Percentiles rank a stretch among this genome's conserved stretches.
Conservation (phyloP, 768 basidiomycete species). For the Mycena galopus region DNA sequence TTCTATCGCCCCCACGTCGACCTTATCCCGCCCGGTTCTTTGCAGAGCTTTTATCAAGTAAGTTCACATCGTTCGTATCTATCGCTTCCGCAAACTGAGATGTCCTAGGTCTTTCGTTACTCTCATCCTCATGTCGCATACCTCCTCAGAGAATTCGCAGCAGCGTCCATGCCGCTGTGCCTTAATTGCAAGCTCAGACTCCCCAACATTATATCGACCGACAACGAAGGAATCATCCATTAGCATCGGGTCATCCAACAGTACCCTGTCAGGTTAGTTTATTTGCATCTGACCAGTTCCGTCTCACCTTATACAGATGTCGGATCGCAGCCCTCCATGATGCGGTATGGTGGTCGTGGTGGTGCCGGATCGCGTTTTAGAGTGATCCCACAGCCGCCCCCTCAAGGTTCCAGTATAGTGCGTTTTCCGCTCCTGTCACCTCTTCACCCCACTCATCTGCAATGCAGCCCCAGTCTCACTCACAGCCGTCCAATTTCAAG, state of each 20-base stretch:
- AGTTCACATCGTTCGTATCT: background rate
- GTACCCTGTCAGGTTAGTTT: background rate
- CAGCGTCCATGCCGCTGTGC: slow-evolving; percentile 2
- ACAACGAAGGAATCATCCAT: background rate
- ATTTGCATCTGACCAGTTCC: background rate
- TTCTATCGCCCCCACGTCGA: background rate
- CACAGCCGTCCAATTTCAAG: slow-evolving; percentile 6
- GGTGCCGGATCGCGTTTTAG: slow-evolving; percentile 21
- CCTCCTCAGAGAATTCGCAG: background rate
- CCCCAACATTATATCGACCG: background rate
- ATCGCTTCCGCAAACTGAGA: background rate
- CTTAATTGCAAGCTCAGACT: background rate
- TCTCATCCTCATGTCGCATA: background rate
- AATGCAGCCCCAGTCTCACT: slow-evolving; percentile 11
- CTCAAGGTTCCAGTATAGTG: background rate
- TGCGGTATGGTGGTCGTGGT: slow-evolving; percentile 25
- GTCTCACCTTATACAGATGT: background rate
- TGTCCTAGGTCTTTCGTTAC: background rate
- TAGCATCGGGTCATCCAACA: background rate
- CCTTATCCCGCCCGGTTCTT: background rate
- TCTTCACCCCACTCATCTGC: background rate
- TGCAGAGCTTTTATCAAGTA: background rate
- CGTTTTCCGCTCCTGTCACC: background rate
- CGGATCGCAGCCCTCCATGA: background rate
- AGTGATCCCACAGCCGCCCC: background rate